A percentile compares a stretch with the other conserved stretches of the same genome.
Conservation (phyloP, 2,329 filamentous ascomycete genomes). For the Colletotrichum tropicale region DNA sequence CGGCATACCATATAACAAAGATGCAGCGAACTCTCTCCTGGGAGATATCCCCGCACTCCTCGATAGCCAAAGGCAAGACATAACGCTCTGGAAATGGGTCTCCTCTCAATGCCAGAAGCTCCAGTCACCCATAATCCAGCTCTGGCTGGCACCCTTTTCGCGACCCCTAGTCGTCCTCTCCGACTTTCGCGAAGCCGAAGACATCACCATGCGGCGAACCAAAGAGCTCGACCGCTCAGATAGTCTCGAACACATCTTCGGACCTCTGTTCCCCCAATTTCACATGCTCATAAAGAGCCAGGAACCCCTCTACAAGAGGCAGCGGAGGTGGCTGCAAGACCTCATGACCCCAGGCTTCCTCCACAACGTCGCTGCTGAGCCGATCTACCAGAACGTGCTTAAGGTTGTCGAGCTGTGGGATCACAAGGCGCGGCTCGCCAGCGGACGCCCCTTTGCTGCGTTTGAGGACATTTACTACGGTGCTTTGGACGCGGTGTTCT, state of each 20-base stretch:
- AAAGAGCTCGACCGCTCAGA: constrained; percentile 45
- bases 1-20: not conserved
- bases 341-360: constrained; percentile 40
- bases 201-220: constrained; percentile 44
- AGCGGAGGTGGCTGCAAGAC: constrained; percentile 39
- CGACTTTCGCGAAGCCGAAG: constrained; percentile 37
- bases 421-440: constrained; percentile 30
- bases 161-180: constrained; percentile 47
- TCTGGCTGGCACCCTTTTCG: constrained; percentile 47
- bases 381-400: constrained; percentile 32
- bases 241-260: not conserved
- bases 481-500: constrained; percentile 33
- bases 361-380: constrained; percentile 31
- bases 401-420: constrained; percentile 37
- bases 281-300: constrained; percentile 34
- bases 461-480: constrained; percentile 30
- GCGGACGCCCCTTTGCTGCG: constrained; percentile 31
- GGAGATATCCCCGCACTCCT: not conserved
- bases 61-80: not conserved
- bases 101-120: constrained; percentile 24
- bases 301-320: constrained; percentile 25
- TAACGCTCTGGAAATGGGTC: not conserved
- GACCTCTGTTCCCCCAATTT: not conserved
- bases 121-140: constrained; percentile 47
- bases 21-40: not conserved